Conservation (phyloP, 1,284 basidiomycete species). For the Waitea zeae region DNA sequence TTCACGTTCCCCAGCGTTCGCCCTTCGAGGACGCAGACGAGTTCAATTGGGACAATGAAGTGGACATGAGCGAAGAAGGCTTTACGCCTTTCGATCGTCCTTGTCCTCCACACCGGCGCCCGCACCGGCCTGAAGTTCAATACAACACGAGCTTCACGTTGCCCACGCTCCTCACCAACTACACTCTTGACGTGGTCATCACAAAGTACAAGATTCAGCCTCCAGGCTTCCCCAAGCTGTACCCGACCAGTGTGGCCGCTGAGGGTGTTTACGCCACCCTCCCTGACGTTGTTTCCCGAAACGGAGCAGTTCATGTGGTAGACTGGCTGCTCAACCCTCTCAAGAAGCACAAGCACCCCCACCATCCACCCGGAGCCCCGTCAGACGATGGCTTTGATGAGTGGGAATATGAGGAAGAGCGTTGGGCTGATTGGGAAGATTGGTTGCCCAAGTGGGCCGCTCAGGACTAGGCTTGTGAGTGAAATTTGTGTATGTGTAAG, state of each 20-base stretch:
- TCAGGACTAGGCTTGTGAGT: background rate
- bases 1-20: background rate
- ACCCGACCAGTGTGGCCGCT: slow-evolving; percentile 31
- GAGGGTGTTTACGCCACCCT: slow-evolving; percentile 28
- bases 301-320: slow-evolving; percentile 47
- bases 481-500: too few species aligned
- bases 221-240: slow-evolving; percentile 17
- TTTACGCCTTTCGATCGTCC: too few species aligned
- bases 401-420: slow-evolving; percentile 13
- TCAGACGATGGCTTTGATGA: slow-evolving; percentile 11
- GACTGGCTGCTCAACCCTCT: slow-evolving; percentile 31
- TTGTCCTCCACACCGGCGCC: slow-evolving; percentile 3
- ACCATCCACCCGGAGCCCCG: too few species aligned
- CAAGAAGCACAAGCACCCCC: slow-evolving; percentile 9
- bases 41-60: too few species aligned
- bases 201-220: slow-evolving; percentile 26
- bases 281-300: slow-evolving; percentile 37
- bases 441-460: slow-evolving; percentile 24
- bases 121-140: slow-evolving; percentile 14
- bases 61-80: too few species aligned
- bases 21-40: background rate
- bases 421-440: slow-evolving; percentile 48
- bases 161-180: slow-evolving; percentile 29
- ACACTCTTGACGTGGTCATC: slow-evolving; percentile 28
- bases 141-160: slow-evolving; percentile 28